Evolutionary conservation across 192 early-diverging fungal species (phyloP).

Genomic region (Gigaspora rosea): DNA sequence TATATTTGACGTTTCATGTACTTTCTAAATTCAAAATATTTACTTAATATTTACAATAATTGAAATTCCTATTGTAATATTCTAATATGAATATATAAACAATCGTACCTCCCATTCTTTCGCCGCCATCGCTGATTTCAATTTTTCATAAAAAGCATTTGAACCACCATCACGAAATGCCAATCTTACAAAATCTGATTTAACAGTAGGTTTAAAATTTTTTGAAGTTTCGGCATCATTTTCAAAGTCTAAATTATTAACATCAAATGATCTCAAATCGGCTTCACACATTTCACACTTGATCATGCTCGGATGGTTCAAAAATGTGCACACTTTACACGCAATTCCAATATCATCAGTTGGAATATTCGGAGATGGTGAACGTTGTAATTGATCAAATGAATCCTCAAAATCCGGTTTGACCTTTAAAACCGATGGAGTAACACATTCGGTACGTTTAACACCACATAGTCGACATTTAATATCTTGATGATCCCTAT

Average conservation of each 20-base stretch:
- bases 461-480: slow-evolving; percentile 67
- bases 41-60: no score
- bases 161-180: slow-evolving; percentile 80
- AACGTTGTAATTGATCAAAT: not conserved
- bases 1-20: not conserved
- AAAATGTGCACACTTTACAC: slow-evolving; percentile 85
- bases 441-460: slow-evolving; percentile 30
- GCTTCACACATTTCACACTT: slow-evolving; percentile 86
- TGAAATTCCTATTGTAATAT: no score
- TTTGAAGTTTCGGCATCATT: not conserved
- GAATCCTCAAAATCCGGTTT: not conserved
- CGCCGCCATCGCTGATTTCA: slow-evolving; percentile 62
- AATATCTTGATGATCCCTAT: slow-evolving; percentile 38
- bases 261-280: slow-evolving; percentile 46
- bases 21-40: slow-evolving; percentile 17
- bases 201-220: not conserved
- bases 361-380: not conserved
- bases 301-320: slow-evolving; percentile 79
- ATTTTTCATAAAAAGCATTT: slow-evolving; percentile 56
- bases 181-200: slow-evolving; percentile 57
- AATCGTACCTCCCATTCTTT: slow-evolving; percentile 67
- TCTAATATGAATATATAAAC: not conserved
- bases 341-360: slow-evolving; percentile 36
- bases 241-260: slow-evolving; percentile 5
- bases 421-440: not conserved